Evolutionary conservation across 2,329 filamentous ascomycete species (phyloP), one percentile per base, ranked within the genome.

Genomic region (Fusarium sp.): DNA sequence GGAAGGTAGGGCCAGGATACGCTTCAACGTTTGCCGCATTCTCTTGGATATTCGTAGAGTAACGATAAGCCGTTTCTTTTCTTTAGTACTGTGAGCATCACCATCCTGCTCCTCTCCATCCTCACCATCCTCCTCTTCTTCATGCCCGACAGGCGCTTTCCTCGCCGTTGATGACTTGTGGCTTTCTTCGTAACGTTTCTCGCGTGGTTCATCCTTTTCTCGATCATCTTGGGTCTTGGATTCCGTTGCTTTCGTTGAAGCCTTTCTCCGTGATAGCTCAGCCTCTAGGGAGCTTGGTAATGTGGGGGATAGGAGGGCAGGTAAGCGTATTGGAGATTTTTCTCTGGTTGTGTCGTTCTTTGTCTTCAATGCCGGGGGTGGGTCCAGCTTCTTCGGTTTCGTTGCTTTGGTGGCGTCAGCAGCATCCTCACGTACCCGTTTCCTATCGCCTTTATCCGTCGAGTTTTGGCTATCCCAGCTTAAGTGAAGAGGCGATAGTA

Each of bases 291-390:
- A 78, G 0, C 87, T 82, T 3, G 89, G 89, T 12, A 90, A 78
- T 1, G 88, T 90, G 1, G 89, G 89, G 1, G 89, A 90, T 17
- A 90, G 81, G 12, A 90, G 81, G 0, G 85, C 81, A 2, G 88
- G 89, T 32, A 90, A 79, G 53, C 81, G 81, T 14, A 79, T 39
- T 1, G 82, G 78, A 3, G 81, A 78, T 56, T 78, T 84, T 26
- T 82, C 79, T 69, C 83, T 87, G 74, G 83, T 87, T 26, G 75
- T 14, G 6, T 74, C 71, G 51, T 68, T 74, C 67, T 60, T 87
- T 76, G 76, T 18, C 12, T 75, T 75, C 1, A 78, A 70, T 15
- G 72, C 69, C 8, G 79, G 69, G 39, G 71, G 71, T 17, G 79
- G 67, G 39, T 79, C 79, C 17, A 67, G 70, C 72, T 75, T 81